phyloP scores from a whole-genome alignment of 805 yeast genomes.

The Naumovozyma castellii region DNA sequence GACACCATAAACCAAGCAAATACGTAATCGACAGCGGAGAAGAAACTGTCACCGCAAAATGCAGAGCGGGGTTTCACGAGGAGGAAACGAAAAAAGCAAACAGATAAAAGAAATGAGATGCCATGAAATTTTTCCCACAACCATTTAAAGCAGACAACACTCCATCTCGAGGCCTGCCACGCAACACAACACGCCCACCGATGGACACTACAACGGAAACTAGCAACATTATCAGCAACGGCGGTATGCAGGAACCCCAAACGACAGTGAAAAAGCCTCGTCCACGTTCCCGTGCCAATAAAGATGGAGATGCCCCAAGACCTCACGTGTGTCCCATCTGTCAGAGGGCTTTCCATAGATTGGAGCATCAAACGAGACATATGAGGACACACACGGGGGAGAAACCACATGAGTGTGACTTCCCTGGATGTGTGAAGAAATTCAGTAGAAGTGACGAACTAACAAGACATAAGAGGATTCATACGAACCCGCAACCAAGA shows the following conservation, averaged over 20 bases:
- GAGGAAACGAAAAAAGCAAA: no score
- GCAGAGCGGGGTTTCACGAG: no score
- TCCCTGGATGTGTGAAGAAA: conserved; percentile 58
- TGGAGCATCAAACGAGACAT: conserved; percentile 73
- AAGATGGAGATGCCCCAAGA: conserved; percentile 29
- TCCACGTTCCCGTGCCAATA: background rate
- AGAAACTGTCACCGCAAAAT: no score
- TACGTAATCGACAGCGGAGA: no score
- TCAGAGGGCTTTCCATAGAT: conserved; percentile 61
- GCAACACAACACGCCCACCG: no score
- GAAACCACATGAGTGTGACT: conserved; percentile 69
- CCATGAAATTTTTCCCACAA: no score
- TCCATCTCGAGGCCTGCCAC: no score
- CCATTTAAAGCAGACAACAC: no score
- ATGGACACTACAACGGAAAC: no score
- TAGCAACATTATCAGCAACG: background rate
- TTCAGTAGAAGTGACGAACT: conserved; percentile 66
- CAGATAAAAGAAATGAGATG: no score
- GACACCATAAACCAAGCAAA: no score
- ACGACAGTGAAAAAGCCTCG: background rate
- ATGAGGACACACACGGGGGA: conserved; percentile 77
- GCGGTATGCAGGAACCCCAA: background rate
- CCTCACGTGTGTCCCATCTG: conserved; percentile 72
- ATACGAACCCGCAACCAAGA: conserved; percentile 60
- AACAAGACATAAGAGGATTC: conserved; percentile 65